These are phyloP conservation scores for Phaeolepiota aurea DNA, from an alignment of 768 basidiomycete genomes.

Conservation along the genomic window DNA sequence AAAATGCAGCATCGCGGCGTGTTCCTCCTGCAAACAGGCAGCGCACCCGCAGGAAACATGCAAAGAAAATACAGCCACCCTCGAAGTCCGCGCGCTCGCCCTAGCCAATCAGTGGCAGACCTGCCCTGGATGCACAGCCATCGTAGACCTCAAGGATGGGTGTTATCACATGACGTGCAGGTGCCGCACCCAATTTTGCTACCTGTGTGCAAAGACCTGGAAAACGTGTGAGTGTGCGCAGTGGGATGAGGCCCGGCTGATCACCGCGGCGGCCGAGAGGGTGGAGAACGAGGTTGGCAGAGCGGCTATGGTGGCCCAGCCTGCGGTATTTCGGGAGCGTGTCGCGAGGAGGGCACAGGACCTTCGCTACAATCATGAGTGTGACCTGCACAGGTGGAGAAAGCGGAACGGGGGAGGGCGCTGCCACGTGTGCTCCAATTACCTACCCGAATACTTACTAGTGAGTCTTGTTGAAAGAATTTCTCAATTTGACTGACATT, in stretches of 20 bases:
- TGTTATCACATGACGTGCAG: slow-evolving; percentile 64
- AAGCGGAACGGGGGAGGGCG: slow-evolving; percentile 30
- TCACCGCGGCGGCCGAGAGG: slow-evolving; percentile 34
- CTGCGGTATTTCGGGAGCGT: slow-evolving; percentile 17
- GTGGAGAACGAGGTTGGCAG: slow-evolving; percentile 32
- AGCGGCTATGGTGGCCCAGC: slow-evolving; percentile 13
- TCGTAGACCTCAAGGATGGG: slow-evolving; percentile 48
- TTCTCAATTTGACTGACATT: neutral
- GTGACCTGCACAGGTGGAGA: slow-evolving; percentile 35
- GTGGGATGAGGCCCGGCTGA: slow-evolving; percentile 48
- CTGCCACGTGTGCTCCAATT: slow-evolving; percentile 37
- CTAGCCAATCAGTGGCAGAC: slow-evolving; percentile 45
- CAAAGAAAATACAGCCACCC: slow-evolving; percentile 28
- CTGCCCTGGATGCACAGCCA: slow-evolving; percentile 47
- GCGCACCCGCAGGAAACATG: slow-evolving; percentile 34
- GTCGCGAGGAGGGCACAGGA: slow-evolving; percentile 23
- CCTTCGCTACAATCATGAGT: slow-evolving; percentile 48
- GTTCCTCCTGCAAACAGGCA: slow-evolving; percentile 39
- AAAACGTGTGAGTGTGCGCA: slow-evolving; percentile 52
- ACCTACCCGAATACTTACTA: slow-evolving; percentile 35
- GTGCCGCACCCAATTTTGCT: slow-evolving; percentile 54
- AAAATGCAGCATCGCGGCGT: slow-evolving; percentile 30
- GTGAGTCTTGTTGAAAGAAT: slow-evolving; percentile 36
- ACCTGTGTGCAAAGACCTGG: slow-evolving; percentile 55
- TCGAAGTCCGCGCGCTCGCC: slow-evolving; percentile 38